phyloP scores from a whole-genome alignment of 371 early-diverging fungal genomes.

The Mortierella sp. region DNA sequence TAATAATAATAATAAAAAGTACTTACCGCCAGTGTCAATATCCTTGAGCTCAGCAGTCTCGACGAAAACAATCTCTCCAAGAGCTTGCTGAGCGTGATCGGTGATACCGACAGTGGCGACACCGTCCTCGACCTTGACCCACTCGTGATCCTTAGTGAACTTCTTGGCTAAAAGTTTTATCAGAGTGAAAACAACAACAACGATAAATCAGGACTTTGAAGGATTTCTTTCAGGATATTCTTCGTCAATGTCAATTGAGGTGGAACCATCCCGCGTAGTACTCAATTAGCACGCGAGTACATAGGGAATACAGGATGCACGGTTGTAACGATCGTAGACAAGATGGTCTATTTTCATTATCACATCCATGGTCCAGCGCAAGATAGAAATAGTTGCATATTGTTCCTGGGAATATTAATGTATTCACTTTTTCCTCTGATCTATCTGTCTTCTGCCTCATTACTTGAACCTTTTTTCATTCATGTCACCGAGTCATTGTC shows the following conservation, averaged over 20 bases:
- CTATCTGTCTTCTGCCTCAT: no score
- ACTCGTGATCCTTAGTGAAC: slow-evolving; percentile 95
- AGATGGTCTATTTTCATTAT: no score
- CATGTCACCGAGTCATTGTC: background rate
- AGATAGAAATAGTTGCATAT: no score
- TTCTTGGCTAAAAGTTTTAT: slow-evolving; percentile 57
- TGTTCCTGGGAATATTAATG: no score
- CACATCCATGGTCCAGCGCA: no score
- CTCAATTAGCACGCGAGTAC: no score
- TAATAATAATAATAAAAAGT: slow-evolving; percentile 15
- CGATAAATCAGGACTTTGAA: background rate
- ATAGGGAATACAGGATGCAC: no score
- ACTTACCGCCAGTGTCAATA: slow-evolving; percentile 73
- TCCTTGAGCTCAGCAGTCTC: slow-evolving; percentile 82
- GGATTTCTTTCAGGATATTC: background rate
- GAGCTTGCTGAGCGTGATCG: slow-evolving; percentile 89
- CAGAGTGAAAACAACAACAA: background rate
- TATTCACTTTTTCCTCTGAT: no score
- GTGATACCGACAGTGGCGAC: slow-evolving; percentile 95
- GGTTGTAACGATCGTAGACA: no score
- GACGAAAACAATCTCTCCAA: slow-evolving; percentile 97
- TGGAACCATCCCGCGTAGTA: no score
- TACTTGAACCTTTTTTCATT: no score
- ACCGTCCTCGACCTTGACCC: slow-evolving; percentile 81
- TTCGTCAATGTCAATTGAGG: background rate